phyloP scores from a whole-genome alignment of 2,329 filamentous ascomycete species.

The Gaeumannomyces tritici region DNA sequence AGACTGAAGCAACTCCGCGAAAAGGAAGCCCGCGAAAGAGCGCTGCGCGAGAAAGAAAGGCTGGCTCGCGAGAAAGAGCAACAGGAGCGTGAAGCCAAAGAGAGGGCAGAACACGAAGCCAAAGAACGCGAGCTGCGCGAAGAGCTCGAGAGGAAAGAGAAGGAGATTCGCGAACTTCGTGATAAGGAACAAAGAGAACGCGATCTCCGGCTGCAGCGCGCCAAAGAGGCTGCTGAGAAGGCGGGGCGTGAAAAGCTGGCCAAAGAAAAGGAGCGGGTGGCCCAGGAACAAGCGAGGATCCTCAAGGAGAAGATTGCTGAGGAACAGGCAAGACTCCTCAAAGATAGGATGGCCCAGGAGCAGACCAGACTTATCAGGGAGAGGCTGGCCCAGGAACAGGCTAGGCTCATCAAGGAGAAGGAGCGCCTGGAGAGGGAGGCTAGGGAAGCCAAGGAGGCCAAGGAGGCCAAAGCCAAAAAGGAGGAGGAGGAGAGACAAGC shows the following conservation, averaged over 20 bases:
- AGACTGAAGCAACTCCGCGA: constrained; percentile 45
- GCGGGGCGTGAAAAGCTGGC: constrained; percentile 24
- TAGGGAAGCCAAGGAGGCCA: constrained; percentile 18
- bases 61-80: background rate
- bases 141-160: constrained; percentile 25
- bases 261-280: constrained; percentile 26
- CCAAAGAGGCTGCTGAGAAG: constrained; percentile 38
- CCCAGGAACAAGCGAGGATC: constrained; percentile 15
- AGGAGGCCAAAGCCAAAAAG: constrained; percentile 20
- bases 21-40: constrained; percentile 40
- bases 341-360: constrained; percentile 13
- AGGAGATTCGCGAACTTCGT: constrained; percentile 19
- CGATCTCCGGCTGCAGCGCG: constrained; percentile 21
- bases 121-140: constrained; percentile 22
- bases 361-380: constrained; percentile 19
- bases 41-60: constrained; percentile 20
- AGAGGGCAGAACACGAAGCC: constrained; percentile 16
- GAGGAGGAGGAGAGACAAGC: constrained; percentile 21
- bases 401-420: constrained; percentile 9
- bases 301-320: constrained; percentile 10
- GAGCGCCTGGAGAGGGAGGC: constrained; percentile 18
- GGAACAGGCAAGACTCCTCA: constrained; percentile 8
- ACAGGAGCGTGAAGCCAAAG: constrained; percentile 16
- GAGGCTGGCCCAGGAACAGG: constrained; percentile 14
- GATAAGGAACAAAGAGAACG: constrained; percentile 20